A percentile compares a stretch with the other conserved stretches of the same genome.
These are phyloP conservation scores for Mucor ambiguus DNA, from an alignment of 371 early-diverging fungal genomes.

Conservation along the genomic window DNA sequence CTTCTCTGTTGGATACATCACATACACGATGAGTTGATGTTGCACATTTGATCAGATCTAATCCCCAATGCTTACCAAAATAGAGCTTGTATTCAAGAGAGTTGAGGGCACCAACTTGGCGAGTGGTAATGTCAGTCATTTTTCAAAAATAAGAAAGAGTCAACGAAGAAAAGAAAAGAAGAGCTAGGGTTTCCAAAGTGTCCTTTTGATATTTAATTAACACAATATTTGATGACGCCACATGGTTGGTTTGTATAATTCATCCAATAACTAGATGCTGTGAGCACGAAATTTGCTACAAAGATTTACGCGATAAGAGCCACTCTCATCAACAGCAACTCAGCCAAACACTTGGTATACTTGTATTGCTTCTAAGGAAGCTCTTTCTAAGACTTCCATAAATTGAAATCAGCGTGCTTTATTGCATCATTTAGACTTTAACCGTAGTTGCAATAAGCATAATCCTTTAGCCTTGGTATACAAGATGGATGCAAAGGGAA, in stretches of 20 bases:
- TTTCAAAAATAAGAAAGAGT: constrained; percentile 14
- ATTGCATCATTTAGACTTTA: not conserved
- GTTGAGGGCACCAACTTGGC: constrained; percentile 83
- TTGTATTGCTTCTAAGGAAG: not conserved
- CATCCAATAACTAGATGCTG: constrained; percentile 13
- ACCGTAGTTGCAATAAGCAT: not conserved
- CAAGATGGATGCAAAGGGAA: not conserved
- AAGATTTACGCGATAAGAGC: constrained; percentile 5
- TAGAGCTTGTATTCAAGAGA: constrained; percentile 85
- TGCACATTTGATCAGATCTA: not conserved
- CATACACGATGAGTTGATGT: not conserved
- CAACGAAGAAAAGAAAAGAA: constrained; percentile 17
- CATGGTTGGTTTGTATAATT: not conserved
- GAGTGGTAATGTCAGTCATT: constrained; percentile 72
- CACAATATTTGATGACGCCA: constrained; percentile 27
- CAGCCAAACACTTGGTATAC: not conserved
- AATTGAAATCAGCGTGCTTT: not conserved
- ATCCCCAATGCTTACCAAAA: constrained; percentile 60
- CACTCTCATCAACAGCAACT: not conserved
- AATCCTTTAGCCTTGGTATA: not conserved
- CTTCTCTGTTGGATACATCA: constrained; percentile 25
- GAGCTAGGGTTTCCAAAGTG: constrained; percentile 2
- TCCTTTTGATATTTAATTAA: not conserved
- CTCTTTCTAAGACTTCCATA: not conserved
- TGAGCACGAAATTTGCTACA: constrained; percentile 20